phyloP scores from a whole-genome alignment of 306 rosid genomes.

The Vicia villosa region DNA sequence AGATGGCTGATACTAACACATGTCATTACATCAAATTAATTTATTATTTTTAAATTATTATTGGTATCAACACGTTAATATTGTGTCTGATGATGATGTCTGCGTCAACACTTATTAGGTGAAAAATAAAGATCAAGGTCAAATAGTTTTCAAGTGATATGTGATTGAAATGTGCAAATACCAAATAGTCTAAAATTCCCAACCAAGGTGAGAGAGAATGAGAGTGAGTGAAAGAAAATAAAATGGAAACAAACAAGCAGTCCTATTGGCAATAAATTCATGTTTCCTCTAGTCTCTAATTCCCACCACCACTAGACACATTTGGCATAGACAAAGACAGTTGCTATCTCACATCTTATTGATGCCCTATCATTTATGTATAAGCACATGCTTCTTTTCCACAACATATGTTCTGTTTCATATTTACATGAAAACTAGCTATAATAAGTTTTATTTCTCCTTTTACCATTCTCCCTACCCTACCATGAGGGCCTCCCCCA shows the following conservation, averaged over 20 bases:
- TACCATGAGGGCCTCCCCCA: slow-evolving; percentile 59
- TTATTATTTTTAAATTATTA: not conserved
- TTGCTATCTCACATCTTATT: slow-evolving; percentile 63
- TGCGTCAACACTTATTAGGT: not conserved
- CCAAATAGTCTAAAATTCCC: slow-evolving; percentile 50
- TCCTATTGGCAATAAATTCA: slow-evolving; percentile 62
- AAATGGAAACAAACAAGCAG: slow-evolving; percentile 26
- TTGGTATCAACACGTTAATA: not conserved
- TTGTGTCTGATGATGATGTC: not conserved
- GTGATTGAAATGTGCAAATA: slow-evolving; percentile 42
- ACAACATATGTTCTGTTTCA: slow-evolving; percentile 72
- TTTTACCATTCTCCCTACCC: slow-evolving; percentile 53
- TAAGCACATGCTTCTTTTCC: slow-evolving; percentile 67
- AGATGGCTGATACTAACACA: not conserved
- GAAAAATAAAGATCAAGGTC: not conserved
- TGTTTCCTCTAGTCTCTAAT: slow-evolving; percentile 57
- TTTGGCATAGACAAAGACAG: slow-evolving; percentile 78
- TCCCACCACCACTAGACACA: slow-evolving; percentile 49
- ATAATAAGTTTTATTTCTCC: slow-evolving; percentile 39
- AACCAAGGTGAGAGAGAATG: slow-evolving; percentile 35
- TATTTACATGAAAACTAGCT: slow-evolving; percentile 49
- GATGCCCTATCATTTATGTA: slow-evolving; percentile 66
- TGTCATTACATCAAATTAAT: not conserved
- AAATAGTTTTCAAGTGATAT: slow-evolving; percentile 37
- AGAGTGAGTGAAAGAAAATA: slow-evolving; percentile 34